A percentile compares a stretch with the other conserved stretches of the same genome.
These are phyloP conservation scores for Narthecium ossifragum DNA, from an alignment of 106 monocot genomes.

Conservation along the genomic window DNA sequence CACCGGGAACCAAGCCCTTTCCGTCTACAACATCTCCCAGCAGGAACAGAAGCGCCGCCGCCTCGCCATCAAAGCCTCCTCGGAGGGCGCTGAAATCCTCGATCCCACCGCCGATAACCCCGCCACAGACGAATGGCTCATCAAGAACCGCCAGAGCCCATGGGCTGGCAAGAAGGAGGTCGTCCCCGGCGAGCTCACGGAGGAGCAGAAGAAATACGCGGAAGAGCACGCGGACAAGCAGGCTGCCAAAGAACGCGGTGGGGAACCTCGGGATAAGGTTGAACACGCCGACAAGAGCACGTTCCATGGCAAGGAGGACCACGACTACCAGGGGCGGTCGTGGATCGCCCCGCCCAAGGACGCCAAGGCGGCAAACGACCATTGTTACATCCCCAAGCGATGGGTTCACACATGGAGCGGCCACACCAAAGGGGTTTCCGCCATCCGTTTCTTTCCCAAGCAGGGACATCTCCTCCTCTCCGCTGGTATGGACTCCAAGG, in stretches of 20 bases:
- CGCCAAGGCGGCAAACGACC: slow-evolving; percentile 74
- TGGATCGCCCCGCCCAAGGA: slow-evolving; percentile 93
- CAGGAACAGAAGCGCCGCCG: slow-evolving; percentile 89
- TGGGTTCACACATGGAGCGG: slow-evolving; percentile 90
- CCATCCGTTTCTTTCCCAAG: slow-evolving; percentile 89
- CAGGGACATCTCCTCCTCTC: slow-evolving; percentile 81
- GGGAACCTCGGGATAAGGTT: slow-evolving; percentile 18
- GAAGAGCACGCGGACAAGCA: slow-evolving; percentile 93
- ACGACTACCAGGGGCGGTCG: slow-evolving; percentile 85
- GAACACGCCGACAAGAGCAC: slow-evolving; percentile 75
- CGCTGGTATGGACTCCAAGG: slow-evolving; percentile 87
- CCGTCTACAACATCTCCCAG: slow-evolving; percentile 92
- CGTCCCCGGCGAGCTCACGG: slow-evolving; percentile 66
- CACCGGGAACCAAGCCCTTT: slow-evolving; percentile 36
- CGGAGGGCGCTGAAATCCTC: neutral
- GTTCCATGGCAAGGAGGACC: slow-evolving; percentile 95
- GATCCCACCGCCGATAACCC: slow-evolving; percentile 47
- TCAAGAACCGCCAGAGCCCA: slow-evolving; percentile 71
- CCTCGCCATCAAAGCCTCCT: slow-evolving; percentile 25
- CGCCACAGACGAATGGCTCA: slow-evolving; percentile 77
- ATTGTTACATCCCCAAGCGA: slow-evolving; percentile 94
- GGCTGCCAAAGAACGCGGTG: slow-evolving; percentile 64
- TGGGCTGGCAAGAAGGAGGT: slow-evolving; percentile 83
- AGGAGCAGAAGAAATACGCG: slow-evolving; percentile 96
- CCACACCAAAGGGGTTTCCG: slow-evolving; percentile 83